These are phyloP conservation scores for Caloboletus firmus DNA, from an alignment of 1,284 basidiomycete species.

Conservation along the genomic window DNA sequence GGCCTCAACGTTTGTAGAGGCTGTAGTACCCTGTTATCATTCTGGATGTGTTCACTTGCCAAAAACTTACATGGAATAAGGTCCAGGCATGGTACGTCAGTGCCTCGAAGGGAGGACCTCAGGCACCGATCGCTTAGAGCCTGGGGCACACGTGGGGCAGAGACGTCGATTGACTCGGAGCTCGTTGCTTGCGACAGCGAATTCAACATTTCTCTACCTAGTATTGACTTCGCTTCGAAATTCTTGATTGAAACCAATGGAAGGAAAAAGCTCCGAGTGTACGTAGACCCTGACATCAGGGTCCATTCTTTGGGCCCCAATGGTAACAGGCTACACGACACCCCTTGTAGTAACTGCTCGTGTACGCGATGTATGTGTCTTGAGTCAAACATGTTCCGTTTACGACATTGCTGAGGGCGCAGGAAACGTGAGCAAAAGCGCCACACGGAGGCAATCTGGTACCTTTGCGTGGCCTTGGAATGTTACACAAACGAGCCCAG, in stretches of 20 bases:
- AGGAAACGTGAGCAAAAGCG: not conserved
- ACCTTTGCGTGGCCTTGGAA: not conserved
- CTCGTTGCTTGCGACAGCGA: not conserved
- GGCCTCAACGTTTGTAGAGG: no score
- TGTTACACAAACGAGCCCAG: not conserved
- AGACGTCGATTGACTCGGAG: no score
- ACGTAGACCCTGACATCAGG: not conserved
- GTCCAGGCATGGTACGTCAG: not conserved
- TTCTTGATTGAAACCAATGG: not conserved
- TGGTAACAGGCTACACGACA: not conserved
- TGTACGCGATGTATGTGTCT: constrained; percentile 1
- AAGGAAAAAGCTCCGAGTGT: not conserved
- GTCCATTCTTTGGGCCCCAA: not conserved
- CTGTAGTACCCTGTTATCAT: not conserved
- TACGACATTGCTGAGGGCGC: not conserved
- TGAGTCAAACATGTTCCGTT: not conserved
- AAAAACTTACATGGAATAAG: no score
- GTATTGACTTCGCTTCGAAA: not conserved
- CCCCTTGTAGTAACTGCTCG: not conserved
- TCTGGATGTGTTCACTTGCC: not conserved
- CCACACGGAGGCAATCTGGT: constrained; percentile 29
- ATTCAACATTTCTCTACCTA: not conserved
- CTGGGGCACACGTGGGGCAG: no score
- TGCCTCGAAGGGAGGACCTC: not conserved
- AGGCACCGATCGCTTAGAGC: not conserved